Evolutionary conservation across 1,284 basidiomycete species (phyloP).

Genomic region (Rhodotorula mucilaginosa): DNA sequence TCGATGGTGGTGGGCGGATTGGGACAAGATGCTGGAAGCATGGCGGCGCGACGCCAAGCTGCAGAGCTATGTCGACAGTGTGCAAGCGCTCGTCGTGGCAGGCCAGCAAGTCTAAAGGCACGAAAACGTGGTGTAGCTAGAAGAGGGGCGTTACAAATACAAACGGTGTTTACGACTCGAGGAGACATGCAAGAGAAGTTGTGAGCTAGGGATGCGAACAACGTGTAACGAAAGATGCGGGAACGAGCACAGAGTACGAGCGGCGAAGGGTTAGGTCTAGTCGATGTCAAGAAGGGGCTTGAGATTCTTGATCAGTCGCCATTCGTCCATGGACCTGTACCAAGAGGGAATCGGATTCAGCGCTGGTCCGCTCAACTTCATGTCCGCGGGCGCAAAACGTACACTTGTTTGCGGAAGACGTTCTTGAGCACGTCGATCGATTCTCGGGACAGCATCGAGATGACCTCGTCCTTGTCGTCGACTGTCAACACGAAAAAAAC

Average conservation of each 20-base stretch:
- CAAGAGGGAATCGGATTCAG: slow-evolving; percentile 23
- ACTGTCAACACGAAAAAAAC: slow-evolving; percentile 48
- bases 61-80: not conserved
- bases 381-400: not conserved
- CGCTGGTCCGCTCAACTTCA: not conserved
- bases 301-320: slow-evolving; percentile 87
- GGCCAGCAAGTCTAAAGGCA: not conserved
- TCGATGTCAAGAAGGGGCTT: slow-evolving; percentile 68
- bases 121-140: too few species aligned
- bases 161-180: not conserved
- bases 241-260: too few species aligned
- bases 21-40: not conserved
- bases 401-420: slow-evolving; percentile 39
- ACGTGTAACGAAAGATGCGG: not conserved
- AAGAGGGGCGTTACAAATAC: not conserved
- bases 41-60: slow-evolving; percentile 3
- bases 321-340: slow-evolving; percentile 89
- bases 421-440: slow-evolving; percentile 95
- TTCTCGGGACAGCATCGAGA: slow-evolving; percentile 84
- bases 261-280: slow-evolving; percentile 23
- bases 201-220: slow-evolving; percentile 1
- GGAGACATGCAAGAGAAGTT: not conserved
- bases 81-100: not conserved
- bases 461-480: slow-evolving; percentile 91
- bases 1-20: slow-evolving; percentile 17